Percentiles rank a stretch among this genome's conserved stretches.
Conservation (phyloP, 306 rosid genomes). For the Cicer yamashitae region DNA sequence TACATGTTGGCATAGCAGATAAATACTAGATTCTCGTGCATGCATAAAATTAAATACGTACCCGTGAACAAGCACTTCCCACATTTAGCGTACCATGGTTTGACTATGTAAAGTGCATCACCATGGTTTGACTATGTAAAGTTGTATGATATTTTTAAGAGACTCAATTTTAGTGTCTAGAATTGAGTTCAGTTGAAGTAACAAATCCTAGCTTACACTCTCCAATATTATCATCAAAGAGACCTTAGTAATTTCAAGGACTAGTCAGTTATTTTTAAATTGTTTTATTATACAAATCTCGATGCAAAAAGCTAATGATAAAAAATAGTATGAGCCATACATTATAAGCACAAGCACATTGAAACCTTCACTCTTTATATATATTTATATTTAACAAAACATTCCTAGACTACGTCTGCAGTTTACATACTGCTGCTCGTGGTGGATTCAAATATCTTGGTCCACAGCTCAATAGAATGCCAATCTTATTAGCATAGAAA, state of each 20-base stretch:
- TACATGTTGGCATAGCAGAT: too few species aligned
- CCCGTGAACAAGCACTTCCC: background rate
- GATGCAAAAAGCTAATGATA: background rate
- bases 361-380: background rate
- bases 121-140: too few species aligned
- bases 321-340: background rate
- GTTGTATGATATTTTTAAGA: too few species aligned
- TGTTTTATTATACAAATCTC: background rate
- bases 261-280: background rate
- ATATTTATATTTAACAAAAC: slow-evolving; percentile 6
- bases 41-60: background rate
- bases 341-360: slow-evolving; percentile 22
- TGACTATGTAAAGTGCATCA: too few species aligned
- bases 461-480: slow-evolving; percentile 7
- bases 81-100: too few species aligned
- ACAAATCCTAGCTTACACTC: too few species aligned
- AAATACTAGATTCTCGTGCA: too few species aligned
- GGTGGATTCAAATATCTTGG: slow-evolving; percentile 6
- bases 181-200: too few species aligned
- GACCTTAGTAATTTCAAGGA: background rate
- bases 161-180: too few species aligned
- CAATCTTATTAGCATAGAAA: background rate
- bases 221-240: background rate
- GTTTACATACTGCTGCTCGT: background rate
- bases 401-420: slow-evolving; percentile 1